Percentiles rank a stretch among this genome's conserved stretches.
Conservation (phyloP, 2,329 filamentous ascomycete species). For the Stachybotrys elegans region DNA sequence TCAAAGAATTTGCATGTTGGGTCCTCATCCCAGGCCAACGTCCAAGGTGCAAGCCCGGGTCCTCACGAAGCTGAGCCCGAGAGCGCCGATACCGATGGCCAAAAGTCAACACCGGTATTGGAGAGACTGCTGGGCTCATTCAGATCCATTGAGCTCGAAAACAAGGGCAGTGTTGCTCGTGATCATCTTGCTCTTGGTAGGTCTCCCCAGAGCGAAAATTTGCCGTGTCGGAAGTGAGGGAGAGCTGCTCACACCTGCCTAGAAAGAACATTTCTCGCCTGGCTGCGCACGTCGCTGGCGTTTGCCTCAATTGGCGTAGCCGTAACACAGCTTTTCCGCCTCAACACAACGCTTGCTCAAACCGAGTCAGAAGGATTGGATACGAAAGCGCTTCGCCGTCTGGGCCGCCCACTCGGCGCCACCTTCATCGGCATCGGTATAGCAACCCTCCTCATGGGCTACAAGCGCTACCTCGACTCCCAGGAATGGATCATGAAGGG, state of each 20-base stretch:
- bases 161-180: slow-evolving; percentile 77
- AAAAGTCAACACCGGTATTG: slow-evolving; percentile 41
- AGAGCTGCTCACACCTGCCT: not conserved
- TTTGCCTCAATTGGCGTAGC: slow-evolving; percentile 82
- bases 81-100: slow-evolving; percentile 5
- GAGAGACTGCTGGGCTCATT: slow-evolving; percentile 41
- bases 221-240: not conserved
- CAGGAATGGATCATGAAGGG: slow-evolving; percentile 77
- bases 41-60: not conserved
- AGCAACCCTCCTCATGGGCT: slow-evolving; percentile 68
- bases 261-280: slow-evolving; percentile 83
- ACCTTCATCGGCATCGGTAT: slow-evolving; percentile 75
- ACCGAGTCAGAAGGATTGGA: slow-evolving; percentile 19
- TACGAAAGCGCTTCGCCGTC: slow-evolving; percentile 46
- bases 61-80: no score
- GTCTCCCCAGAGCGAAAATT: slow-evolving; percentile 8
- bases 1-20: no score
- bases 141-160: slow-evolving; percentile 70
- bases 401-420: slow-evolving; percentile 71
- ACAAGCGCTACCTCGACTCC: slow-evolving; percentile 71
- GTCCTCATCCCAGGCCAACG: slow-evolving; percentile 8
- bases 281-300: slow-evolving; percentile 75
- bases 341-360: slow-evolving; percentile 60
- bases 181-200: slow-evolving; percentile 77
- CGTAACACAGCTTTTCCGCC: slow-evolving; percentile 77